A percentile compares a stretch with the other conserved stretches of the same genome.
Evolutionary conservation across 495 filamentous ascomycete genomes (phyloP).

Genomic region (Geopyxis carbonaria): DNA sequence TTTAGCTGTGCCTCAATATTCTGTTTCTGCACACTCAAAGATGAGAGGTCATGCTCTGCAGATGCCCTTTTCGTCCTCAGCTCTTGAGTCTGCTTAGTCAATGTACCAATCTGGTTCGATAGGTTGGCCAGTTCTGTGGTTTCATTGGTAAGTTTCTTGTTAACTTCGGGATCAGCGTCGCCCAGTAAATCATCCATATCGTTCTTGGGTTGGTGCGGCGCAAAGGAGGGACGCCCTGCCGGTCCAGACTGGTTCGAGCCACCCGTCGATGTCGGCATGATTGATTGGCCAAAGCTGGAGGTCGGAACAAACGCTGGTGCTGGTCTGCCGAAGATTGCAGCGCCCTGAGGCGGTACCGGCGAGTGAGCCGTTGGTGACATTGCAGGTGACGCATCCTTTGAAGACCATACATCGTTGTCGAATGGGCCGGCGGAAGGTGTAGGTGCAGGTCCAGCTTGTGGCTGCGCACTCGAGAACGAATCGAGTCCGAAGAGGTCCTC

Average conservation of each 20-base stretch:
- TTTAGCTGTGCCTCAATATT: constrained; percentile 77
- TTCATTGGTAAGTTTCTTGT: constrained; percentile 70
- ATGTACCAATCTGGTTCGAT: constrained; percentile 78
- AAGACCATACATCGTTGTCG: constrained; percentile 40
- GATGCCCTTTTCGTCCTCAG: constrained; percentile 62
- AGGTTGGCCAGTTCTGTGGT: constrained; percentile 89
- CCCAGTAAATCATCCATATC: constrained; percentile 78
- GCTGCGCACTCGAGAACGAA: constrained; percentile 34
- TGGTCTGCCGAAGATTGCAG: constrained; percentile 41
- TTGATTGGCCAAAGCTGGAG: constrained; percentile 71
- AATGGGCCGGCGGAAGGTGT: constrained; percentile 45
- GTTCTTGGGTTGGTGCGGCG: constrained; percentile 30
- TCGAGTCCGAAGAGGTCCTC: constrained; percentile 89
- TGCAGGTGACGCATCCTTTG: neutral
- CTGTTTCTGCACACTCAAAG: constrained; percentile 66
- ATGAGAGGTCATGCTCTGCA: constrained; percentile 61
- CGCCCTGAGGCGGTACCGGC: constrained; percentile 26
- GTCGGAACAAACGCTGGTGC: constrained; percentile 77
- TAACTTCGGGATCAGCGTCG: constrained; percentile 78
- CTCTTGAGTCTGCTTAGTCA: constrained; percentile 86
- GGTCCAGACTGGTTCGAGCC: constrained; percentile 39
- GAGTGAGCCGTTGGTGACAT: constrained; percentile 34
- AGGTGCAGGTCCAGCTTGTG: constrained; percentile 33
- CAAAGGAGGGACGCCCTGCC: constrained; percentile 15
- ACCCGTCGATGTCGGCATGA: constrained; percentile 64